Evolutionary conservation across 2,329 filamentous ascomycete species (phyloP), one percentile per base, ranked within the genome.

Genomic region (Laburnicola sp.): DNA sequence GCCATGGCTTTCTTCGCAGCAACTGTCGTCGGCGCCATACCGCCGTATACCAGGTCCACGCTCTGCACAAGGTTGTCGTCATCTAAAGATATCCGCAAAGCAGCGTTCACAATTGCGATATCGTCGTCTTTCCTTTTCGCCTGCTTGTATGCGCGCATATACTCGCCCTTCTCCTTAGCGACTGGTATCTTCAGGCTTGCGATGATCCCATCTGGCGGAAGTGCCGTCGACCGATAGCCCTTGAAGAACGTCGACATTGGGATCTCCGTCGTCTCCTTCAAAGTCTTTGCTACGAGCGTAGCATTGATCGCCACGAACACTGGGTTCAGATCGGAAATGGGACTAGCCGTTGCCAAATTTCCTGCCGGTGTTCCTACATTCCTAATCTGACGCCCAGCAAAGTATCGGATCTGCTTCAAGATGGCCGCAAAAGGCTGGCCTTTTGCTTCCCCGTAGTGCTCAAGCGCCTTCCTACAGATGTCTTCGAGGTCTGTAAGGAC

Each of bases 291-390:
- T 21, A 97, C 79, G 3, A 97, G 74, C 0, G 87, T 85, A 1
- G 91, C 88, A 59, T 93, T 90, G 1, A 91, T 88, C 2, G 91
- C 92, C 70, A 97, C 88, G 44, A 99, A 86, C 0, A 97, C 91
- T 0, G 94, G 94, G 65, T 97, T 99, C 38, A 99, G 76, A 76
- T 99, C 94, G 0, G 93, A 97, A 39, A 97, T 99, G 0, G 94
- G 94, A 23, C 91, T 96, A 0, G 94, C 94, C 0, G 94, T 99
- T 1, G 88, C 92, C 28, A 99, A 75, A 65, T 97, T 99, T 37
- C 94, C 94, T 0, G 94, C 94, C 0, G 92, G 93, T 0, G 94
- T 97, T 27, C 93, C 94, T n/a, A 97, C 93, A 65, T 97, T 99
- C 62, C 94, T 84, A 66, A 99, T 97, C 66, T 99, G 94, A 40